Conservation (phyloP, 1,139 yeast species). For the Saccharomyces hybrid region DNA sequence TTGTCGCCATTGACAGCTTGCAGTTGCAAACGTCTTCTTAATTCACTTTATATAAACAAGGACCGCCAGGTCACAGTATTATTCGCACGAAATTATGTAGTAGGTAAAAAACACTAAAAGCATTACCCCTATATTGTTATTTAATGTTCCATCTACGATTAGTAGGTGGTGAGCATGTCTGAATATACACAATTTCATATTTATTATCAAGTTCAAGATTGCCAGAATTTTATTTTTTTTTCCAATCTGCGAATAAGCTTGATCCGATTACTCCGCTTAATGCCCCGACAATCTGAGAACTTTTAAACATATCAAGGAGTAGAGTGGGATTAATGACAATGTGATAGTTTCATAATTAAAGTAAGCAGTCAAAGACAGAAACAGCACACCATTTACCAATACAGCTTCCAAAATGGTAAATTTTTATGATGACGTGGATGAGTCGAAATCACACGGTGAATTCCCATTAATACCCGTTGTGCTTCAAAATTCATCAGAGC, state of each 20-base stretch:
- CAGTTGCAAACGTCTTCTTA: not conserved
- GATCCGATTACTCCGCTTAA: not conserved
- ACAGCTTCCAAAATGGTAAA: constrained; percentile 1
- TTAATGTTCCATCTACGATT: not conserved
- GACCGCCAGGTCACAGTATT: not conserved
- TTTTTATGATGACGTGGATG: not conserved
- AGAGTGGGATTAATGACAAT: not conserved
- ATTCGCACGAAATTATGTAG: not conserved
- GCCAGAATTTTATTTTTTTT: not conserved
- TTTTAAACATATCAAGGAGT: not conserved
- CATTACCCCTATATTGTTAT: not conserved
- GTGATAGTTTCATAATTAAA: not conserved
- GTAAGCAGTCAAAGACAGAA: not conserved
- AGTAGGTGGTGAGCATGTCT: not conserved
- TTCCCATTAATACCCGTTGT: not conserved
- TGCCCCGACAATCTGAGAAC: not conserved
- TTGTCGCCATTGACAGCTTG: not conserved
- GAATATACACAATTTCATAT: too few species aligned
- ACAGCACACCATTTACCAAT: not conserved
- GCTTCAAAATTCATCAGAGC: not conserved
- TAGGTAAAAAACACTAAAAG: not conserved
- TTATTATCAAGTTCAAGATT: not conserved
- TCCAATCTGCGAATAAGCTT: not conserved
- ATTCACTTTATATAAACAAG: not conserved
- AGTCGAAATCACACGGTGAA: not conserved